phyloP scores from a whole-genome alignment of 129 eudicot species.

The Heracleum sosnowskyi region DNA sequence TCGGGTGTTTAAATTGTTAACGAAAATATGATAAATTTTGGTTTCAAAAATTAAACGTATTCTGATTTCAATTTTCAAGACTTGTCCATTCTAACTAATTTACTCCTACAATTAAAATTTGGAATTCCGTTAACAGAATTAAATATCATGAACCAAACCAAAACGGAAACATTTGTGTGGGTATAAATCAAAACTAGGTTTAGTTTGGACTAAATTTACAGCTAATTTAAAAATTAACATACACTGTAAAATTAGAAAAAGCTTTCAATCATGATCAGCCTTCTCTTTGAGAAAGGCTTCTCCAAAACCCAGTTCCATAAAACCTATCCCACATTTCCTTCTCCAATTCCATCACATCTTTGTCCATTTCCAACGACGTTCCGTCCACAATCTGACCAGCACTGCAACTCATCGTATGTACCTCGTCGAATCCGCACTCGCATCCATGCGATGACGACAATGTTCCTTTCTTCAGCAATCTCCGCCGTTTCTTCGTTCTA shows the following conservation, averaged over 20 bases:
- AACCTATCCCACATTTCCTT: constrained; percentile 71
- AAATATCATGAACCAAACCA: neutral
- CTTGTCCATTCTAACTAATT: too few species aligned
- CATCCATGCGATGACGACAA: constrained; percentile 21
- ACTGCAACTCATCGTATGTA: constrained; percentile 10
- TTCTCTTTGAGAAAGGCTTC: constrained; percentile 40
- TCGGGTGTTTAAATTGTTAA: neutral
- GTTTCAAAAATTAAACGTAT: too few species aligned
- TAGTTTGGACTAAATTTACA: neutral
- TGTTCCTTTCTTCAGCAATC: constrained; percentile 30
- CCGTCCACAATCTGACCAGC: neutral
- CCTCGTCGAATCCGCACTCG: constrained; percentile 21
- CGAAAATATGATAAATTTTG: too few species aligned
- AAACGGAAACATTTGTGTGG: neutral
- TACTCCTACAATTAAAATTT: too few species aligned
- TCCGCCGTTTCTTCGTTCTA: constrained; percentile 33
- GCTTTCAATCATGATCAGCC: neutral
- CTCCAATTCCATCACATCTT: constrained; percentile 55
- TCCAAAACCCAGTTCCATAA: constrained; percentile 70
- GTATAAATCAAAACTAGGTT: neutral
- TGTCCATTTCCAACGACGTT: constrained; percentile 23
- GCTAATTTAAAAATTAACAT: neutral
- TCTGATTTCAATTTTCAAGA: too few species aligned
- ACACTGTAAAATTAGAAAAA: neutral
- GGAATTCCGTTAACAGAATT: too few species aligned